Percentiles rank a stretch among this genome's conserved stretches.
Evolutionary conservation across 352 stramenopile species (phyloP).

Genomic region (Albugo candida): DNA sequence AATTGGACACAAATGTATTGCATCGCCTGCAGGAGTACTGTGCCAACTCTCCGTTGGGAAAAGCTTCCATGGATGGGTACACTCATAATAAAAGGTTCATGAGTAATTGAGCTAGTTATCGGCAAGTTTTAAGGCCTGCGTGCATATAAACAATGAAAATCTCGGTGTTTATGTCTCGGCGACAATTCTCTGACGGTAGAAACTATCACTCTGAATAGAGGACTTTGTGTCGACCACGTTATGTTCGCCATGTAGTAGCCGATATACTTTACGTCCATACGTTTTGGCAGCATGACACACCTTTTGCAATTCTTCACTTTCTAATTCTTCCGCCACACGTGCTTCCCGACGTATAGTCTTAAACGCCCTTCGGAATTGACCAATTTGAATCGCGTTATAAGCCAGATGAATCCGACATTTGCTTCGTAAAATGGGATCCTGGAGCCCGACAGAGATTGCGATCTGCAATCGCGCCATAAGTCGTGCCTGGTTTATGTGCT

Average conservation of each 20-base stretch:
- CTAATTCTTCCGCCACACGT: conserved; percentile 20
- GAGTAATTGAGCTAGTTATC: conserved; percentile 69
- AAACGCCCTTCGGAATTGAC: conserved; percentile 32
- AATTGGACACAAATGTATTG: conserved; percentile 75
- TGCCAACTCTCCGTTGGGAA: conserved; percentile 76
- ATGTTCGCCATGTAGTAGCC: conserved; percentile 11
- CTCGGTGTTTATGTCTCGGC: too few relatives aligned
- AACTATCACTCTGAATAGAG: conserved; percentile 29
- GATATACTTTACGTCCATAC: conserved; percentile 45
- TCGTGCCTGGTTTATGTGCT: conserved; percentile 47
- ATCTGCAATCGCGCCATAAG: conserved; percentile 64
- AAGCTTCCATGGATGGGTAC: conserved; percentile 61
- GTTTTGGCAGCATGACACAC: conserved; percentile 38
- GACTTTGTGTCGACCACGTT: conserved; percentile 15
- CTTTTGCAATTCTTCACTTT: conserved; percentile 30
- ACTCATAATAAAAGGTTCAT: conserved; percentile 67
- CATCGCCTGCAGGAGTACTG: conserved; percentile 84
- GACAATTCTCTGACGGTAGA: conserved; percentile 63
- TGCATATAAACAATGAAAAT: too few relatives aligned
- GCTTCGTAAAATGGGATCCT: conserved; percentile 55
- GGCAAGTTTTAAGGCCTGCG: neutral
- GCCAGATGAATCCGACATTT: conserved; percentile 69
- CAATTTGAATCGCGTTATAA: conserved; percentile 56
- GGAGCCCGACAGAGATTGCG: conserved; percentile 40
- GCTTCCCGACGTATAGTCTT: conserved; percentile 28